Evolutionary conservation across 2,329 filamentous ascomycete genomes (phyloP).

Genomic region (Paecilomyces dactylethromorphus): DNA sequence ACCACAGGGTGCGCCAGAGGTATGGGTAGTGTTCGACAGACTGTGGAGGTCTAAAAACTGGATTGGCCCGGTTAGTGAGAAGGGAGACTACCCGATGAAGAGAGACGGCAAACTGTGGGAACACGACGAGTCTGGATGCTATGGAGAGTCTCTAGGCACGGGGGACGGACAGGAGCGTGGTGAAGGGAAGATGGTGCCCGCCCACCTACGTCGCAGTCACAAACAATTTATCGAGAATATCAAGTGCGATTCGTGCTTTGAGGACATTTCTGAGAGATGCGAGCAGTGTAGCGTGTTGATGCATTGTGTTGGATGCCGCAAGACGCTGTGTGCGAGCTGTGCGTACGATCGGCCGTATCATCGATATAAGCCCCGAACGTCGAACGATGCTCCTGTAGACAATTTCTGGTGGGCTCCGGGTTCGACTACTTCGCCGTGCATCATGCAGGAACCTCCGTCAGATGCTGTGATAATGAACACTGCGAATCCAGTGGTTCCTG

Average conservation of each 20-base stretch:
- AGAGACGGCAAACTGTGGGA: constrained; percentile 52
- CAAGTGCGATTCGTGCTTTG: constrained; percentile 49
- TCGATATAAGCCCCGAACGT: constrained; percentile 26
- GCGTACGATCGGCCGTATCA: constrained; percentile 50
- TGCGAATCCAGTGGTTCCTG: constrained; percentile 25
- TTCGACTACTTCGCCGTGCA: constrained; percentile 48
- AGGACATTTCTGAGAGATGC: constrained; percentile 49
- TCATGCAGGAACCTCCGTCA: constrained; percentile 49
- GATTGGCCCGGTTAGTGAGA: constrained; percentile 40
- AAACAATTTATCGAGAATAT: constrained; percentile 47
- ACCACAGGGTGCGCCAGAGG: constrained; percentile 49
- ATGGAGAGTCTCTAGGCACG: constrained; percentile 50
- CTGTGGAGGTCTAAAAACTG: constrained; percentile 55
- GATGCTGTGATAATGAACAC: constrained; percentile 20
- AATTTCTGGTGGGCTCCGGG: constrained; percentile 56
- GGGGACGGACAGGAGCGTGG: constrained; percentile 36
- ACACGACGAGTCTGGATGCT: constrained; percentile 46
- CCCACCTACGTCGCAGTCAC: constrained; percentile 50
- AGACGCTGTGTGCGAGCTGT: constrained; percentile 54
- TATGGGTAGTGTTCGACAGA: constrained; percentile 58
- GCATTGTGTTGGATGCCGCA: constrained; percentile 56
- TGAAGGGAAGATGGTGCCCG: constrained; percentile 49
- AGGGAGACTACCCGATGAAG: constrained; percentile 19
- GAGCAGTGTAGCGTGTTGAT: constrained; percentile 57
- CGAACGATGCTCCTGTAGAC: constrained; percentile 15